Conservation (phyloP, 495 filamentous ascomycete genomes). For the Aspergillus ellipticus region DNA sequence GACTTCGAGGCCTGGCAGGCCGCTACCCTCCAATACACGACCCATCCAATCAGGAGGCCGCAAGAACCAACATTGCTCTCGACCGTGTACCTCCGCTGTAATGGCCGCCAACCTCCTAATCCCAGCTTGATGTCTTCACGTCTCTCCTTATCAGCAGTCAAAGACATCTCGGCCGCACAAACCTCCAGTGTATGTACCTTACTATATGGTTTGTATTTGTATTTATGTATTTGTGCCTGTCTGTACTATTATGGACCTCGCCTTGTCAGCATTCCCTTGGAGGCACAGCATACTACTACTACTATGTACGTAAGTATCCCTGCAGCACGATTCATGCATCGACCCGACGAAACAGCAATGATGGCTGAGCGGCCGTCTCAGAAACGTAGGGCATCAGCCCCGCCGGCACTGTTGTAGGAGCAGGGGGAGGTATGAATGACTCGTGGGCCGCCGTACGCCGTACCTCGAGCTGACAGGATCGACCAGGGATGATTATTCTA, state of each 20-base stretch:
- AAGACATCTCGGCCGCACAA: no score
- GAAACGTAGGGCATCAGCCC: neutral
- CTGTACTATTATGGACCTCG: no score
- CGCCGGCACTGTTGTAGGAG: neutral
- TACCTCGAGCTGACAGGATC: slow-evolving; percentile 2
- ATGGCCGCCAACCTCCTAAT: neutral
- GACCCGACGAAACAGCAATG: no score
- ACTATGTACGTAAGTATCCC: no score
- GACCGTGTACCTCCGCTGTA: neutral
- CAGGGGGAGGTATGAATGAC: neutral
- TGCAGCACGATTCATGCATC: no score
- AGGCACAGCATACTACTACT: no score
- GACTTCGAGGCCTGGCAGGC: neutral
- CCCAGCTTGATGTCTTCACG: neutral
- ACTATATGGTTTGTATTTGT: no score
- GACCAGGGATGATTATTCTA: neutral
- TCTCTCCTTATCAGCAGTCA: neutral
- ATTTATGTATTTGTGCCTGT: no score
- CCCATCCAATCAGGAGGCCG: neutral
- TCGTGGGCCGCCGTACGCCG: neutral
- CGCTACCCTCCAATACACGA: neutral
- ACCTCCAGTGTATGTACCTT: no score
- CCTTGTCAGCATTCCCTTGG: no score
- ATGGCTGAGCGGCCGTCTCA: no score
- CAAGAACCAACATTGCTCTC: neutral